Conservation (phyloP, 305 asterid species). For the Stenogyne calaminthoides region DNA sequence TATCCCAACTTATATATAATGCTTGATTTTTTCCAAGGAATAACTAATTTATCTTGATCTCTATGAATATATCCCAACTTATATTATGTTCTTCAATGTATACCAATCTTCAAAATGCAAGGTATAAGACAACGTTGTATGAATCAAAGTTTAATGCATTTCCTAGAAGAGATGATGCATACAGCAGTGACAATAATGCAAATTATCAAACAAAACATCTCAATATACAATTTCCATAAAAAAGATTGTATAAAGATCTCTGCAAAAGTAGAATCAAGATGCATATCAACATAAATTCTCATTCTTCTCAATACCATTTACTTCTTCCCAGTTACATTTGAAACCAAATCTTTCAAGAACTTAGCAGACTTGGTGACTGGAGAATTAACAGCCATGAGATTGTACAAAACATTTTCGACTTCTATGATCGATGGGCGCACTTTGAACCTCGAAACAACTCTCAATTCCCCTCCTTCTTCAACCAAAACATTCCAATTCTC, state of each 20-base stretch:
- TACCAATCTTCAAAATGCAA: background rate
- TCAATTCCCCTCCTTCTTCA: slow-evolving; percentile 79
- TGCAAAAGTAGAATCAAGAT: background rate
- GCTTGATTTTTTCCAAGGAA: slow-evolving; percentile 1
- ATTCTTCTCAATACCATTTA: slow-evolving; percentile 19
- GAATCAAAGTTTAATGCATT: background rate
- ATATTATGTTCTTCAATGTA: no score
- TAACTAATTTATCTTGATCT: slow-evolving; percentile 18
- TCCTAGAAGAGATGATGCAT: background rate
- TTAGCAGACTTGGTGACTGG: slow-evolving; percentile 72
- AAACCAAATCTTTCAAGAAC: slow-evolving; percentile 68
- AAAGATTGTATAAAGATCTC: slow-evolving; percentile 1
- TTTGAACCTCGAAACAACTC: slow-evolving; percentile 60
- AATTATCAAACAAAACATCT: slow-evolving; percentile 12
- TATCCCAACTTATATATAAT: slow-evolving; percentile 22
- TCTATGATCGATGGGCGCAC: slow-evolving; percentile 58
- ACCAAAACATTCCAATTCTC: slow-evolving; percentile 81
- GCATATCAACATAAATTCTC: background rate
- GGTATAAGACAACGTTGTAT: background rate
- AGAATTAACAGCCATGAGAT: slow-evolving; percentile 81
- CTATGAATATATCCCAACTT: no score
- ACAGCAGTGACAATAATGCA: background rate
- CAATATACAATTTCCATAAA: background rate
- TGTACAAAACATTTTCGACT: slow-evolving; percentile 77
- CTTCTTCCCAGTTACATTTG: slow-evolving; percentile 56